A percentile compares a stretch with the other conserved stretches of the same genome.
phyloP scores from a whole-genome alignment of 345 rosid genomes.

The Acer campestre region DNA sequence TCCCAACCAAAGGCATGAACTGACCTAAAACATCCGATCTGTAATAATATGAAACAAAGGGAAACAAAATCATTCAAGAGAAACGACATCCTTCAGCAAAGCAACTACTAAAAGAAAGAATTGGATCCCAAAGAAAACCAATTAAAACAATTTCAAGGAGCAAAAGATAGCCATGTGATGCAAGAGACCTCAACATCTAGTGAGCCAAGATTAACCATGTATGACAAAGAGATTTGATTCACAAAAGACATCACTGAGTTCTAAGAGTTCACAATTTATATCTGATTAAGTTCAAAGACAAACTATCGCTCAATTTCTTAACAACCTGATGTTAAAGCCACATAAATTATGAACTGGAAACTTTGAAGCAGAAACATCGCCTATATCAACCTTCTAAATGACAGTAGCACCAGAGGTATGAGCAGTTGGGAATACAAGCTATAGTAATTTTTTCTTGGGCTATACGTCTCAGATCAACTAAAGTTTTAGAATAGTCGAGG shows the following conservation, averaged over 20 bases:
- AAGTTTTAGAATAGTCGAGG: neutral
- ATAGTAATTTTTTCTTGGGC: neutral
- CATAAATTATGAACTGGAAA: neutral
- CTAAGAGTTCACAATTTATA: constrained; percentile 6
- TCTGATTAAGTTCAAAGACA: constrained; percentile 13
- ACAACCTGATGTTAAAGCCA: constrained; percentile 3
- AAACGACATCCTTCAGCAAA: constrained; percentile 12
- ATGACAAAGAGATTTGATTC: constrained; percentile 1
- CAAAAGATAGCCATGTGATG: constrained; percentile 5
- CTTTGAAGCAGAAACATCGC: neutral
- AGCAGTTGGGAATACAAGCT: neutral
- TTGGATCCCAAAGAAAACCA: constrained; percentile 8
- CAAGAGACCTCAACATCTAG: constrained; percentile 12
- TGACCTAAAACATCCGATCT: constrained; percentile 99
- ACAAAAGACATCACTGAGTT: constrained; percentile 13
- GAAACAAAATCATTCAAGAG: constrained; percentile 19
- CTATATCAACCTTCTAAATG: neutral
- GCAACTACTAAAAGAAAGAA: neutral
- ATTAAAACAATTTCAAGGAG: constrained; percentile 11
- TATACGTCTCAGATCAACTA: neutral
- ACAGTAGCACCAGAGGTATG: neutral
- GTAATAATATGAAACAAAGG: constrained; percentile 23
- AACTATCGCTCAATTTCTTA: neutral
- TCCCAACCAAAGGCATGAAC: constrained; percentile 96
- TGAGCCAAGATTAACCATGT: constrained; percentile 1